Percentiles rank a stretch among this genome's conserved stretches.
These are phyloP conservation scores for Ocimum tenuiflorum DNA, from an alignment of 257 asterid genomes.

Conservation along the genomic window DNA sequence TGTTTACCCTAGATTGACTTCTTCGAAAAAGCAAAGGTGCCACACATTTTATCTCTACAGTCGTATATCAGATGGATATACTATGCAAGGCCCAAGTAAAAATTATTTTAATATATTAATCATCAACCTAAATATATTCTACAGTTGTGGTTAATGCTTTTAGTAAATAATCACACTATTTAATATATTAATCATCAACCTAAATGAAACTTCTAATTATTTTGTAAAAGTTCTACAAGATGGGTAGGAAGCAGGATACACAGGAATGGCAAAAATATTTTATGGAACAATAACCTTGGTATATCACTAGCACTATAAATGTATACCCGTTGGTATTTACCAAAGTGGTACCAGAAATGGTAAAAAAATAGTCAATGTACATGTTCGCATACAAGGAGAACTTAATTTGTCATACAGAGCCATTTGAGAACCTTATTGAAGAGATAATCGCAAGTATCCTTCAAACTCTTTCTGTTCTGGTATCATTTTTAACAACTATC, in stretches of 20 bases:
- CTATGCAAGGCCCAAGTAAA: no score
- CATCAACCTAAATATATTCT: constrained; percentile 1
- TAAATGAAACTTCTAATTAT: neutral
- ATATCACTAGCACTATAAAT: neutral
- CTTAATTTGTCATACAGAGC: neutral
- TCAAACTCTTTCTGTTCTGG: neutral
- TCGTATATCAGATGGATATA: neutral
- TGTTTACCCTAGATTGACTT: neutral
- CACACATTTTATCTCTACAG: neutral
- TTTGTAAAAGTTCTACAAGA: neutral
- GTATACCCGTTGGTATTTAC: neutral
- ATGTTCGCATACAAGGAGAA: neutral
- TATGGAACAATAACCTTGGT: neutral
- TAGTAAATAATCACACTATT: no score
- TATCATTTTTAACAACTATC: neutral
- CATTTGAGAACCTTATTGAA: neutral
- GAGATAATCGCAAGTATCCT: neutral
- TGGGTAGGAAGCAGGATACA: neutral
- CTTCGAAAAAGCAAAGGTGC: neutral
- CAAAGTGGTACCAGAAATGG: neutral
- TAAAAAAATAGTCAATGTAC: neutral
- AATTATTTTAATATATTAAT: constrained; percentile 12
- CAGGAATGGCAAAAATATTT: neutral
- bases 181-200: no score
- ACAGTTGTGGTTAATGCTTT: no score